Base-by-base conservation (phyloP, 2,329 filamentous ascomycete genomes). In the Ilyonectria mors-panacis region DNA sequence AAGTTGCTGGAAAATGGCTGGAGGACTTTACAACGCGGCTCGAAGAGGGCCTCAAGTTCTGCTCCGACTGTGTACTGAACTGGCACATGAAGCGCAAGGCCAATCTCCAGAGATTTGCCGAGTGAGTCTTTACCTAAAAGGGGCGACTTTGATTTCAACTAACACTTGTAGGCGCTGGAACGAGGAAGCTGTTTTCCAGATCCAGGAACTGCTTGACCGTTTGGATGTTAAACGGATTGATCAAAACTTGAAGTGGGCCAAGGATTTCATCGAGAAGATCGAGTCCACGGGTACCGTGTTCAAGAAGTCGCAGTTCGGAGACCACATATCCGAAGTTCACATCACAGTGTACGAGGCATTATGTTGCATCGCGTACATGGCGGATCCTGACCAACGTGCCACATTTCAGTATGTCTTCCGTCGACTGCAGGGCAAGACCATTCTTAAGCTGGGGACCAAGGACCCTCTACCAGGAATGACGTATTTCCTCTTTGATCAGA, bases 261-360 rank as follows among this genome's bases (percentile, higher is more conserved):
- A 86, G 58, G 77, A 84, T 2, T 86, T 87, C 58, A 85, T 91
- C n/a, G 80, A 83, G 30, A 85, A 84, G 58, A 85, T 87, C 4
- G 85, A 88, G 59, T 79, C 81, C 44, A 78, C 81, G 9, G 83
- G 86, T 23, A 81, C 81, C 2, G 77, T 78, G 2, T 87, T 88
- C 77, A 84, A 82, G 53, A 84, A 85, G 45, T 75, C 81, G 0
- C 82, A 83, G 59, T 81, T 88, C 42, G 84, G 83, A 13, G 81
- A 82, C 21, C 78, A 85, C 7, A 81, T 87, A 30, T 82, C 87
- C 2, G 83, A 88, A 30, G 89, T 93, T 7, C 88, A 97, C 57
- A 88, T 96, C 65, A 92, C 94, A 12, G 88, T 98, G 33, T 97
- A 97, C 75, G 95, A 98, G 79, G 92, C 93, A 0, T 83, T 98